A percentile compares a stretch with the other conserved stretches of the same genome.
Conservation (phyloP, 352 stramenopile species). For the Globisporangium ultimum region DNA sequence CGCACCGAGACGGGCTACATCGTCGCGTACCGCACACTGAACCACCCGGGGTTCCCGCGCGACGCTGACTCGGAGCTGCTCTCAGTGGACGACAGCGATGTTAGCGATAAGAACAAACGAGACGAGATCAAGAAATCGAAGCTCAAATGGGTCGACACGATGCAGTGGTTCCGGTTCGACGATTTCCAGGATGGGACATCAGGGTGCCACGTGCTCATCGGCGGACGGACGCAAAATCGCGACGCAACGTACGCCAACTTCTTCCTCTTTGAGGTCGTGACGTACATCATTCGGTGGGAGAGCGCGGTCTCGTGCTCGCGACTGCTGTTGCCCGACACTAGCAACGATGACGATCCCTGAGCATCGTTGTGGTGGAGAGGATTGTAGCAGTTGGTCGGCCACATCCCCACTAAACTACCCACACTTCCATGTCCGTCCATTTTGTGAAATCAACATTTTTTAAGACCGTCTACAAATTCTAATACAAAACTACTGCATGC, state of each 20-base stretch:
- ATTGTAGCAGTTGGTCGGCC: no score
- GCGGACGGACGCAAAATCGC: conserved; percentile 19
- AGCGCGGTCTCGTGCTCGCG: not conserved
- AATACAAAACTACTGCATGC: no score
- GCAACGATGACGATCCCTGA: no score
- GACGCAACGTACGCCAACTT: conserved; percentile 8
- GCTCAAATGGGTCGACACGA: conserved; percentile 39
- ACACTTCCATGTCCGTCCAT: no score
- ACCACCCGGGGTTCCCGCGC: conserved; percentile 10
- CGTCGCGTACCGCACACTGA: conserved; percentile 13
- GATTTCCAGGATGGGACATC: conserved; percentile 4
- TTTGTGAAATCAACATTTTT: no score
- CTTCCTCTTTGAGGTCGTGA: conserved; percentile 14
- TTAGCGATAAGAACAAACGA: not conserved
- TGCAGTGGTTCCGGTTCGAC: conserved; percentile 42
- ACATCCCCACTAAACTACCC: no score
- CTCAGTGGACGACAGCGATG: not conserved
- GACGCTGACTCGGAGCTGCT: not conserved
- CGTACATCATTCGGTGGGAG: conserved; percentile 14
- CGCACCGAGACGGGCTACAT: conserved; percentile 12
- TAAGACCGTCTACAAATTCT: no score
- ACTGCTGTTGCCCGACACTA: no score
- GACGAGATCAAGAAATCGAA: conserved; percentile 20
- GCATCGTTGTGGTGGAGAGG: no score
- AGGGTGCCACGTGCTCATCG: conserved; percentile 16